phyloP scores from a whole-genome alignment of 176 grass and related monocot species.

The Oryza brachyantha region DNA sequence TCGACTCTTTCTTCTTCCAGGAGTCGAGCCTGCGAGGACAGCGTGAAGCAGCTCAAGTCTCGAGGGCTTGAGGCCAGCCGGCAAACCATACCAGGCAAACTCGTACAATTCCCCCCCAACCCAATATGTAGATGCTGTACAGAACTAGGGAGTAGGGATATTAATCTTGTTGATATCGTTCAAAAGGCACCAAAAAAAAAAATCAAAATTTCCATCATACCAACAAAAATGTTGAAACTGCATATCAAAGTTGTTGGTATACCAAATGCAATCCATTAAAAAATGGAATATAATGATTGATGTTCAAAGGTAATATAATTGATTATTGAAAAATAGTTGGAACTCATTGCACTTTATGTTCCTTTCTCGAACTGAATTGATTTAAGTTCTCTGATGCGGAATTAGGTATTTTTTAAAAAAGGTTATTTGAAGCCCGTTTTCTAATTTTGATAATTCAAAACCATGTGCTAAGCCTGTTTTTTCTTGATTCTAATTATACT shows the following conservation, averaged over 20 bases:
- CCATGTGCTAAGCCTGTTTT: too few relatives aligned
- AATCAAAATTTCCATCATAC: not conserved
- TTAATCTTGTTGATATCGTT: not conserved
- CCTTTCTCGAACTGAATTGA: too few relatives aligned
- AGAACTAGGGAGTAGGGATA: not conserved
- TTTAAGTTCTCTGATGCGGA: too few relatives aligned
- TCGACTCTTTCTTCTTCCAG: slow-evolving; percentile 86
- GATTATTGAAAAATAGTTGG: not conserved
- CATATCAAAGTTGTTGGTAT: not conserved
- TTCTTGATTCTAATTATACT: too few relatives aligned
- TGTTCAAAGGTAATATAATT: not conserved
- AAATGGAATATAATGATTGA: not conserved
- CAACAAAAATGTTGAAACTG: not conserved
- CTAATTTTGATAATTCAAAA: too few relatives aligned
- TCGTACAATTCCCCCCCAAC: not conserved
- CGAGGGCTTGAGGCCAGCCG: not conserved
- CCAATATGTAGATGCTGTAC: not conserved
- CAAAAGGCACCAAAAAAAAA: not conserved
- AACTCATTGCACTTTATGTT: not conserved
- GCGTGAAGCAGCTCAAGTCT: not conserved
- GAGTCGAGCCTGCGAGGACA: slow-evolving; percentile 42
- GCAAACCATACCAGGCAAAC: not conserved
- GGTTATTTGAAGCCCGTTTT: too few relatives aligned
- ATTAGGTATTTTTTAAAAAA: too few relatives aligned
- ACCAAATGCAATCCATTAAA: not conserved